These are phyloP conservation scores for Fusarium luffae DNA, from an alignment of 2,329 filamentous ascomycete species.

Conservation along the genomic window DNA sequence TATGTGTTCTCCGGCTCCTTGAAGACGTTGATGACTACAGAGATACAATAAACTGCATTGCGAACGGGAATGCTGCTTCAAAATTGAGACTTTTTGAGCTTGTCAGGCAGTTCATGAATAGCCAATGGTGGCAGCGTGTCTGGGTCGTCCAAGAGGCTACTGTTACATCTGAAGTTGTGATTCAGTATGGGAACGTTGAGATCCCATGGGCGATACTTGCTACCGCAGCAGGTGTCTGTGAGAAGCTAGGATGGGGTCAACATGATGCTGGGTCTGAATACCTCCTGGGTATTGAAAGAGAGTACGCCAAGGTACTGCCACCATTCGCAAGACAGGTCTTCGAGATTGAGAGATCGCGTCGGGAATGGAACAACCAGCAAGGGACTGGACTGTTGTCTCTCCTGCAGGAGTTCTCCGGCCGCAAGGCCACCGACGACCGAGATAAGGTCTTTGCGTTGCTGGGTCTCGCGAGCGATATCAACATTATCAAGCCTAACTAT, in stretches of 20 bases:
- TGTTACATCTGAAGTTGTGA: fast-evolving
- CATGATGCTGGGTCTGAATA: fast-evolving
- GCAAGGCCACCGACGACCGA: background rate
- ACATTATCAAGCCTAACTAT: fast-evolving
- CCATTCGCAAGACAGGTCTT: background rate
- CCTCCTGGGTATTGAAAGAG: background rate
- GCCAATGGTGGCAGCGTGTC: background rate
- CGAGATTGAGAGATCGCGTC: fast-evolving
- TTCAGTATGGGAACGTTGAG: background rate
- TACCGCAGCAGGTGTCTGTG: fast-evolving
- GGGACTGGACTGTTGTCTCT: fast-evolving
- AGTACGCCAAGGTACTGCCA: background rate
- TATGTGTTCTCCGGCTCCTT: background rate
- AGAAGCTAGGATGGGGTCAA: background rate
- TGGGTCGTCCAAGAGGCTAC: background rate
- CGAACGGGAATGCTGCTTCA: background rate
- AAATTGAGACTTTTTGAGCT: background rate
- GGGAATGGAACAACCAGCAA: background rate
- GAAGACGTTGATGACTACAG: background rate
- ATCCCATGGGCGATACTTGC: background rate
- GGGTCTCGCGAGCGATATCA: background rate
- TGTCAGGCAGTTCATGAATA: background rate
- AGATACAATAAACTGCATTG: fast-evolving
- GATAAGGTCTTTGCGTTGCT: background rate
- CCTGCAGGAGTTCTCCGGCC: background rate